Conservation (phyloP, 306 rosid genomes). For the Glycine latifolia region DNA sequence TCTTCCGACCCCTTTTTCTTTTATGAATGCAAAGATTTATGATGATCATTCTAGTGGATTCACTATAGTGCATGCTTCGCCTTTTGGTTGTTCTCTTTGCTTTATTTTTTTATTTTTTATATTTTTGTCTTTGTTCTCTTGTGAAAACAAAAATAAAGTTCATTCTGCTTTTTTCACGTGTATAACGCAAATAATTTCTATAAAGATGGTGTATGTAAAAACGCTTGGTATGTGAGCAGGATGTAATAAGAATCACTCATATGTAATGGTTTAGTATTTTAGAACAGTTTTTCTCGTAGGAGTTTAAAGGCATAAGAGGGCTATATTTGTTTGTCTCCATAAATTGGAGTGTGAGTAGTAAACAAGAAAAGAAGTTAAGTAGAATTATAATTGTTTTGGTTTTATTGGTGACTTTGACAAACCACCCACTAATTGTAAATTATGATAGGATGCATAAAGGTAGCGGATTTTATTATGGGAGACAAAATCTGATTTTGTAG, state of each 20-base stretch:
- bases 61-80: slow-evolving; percentile 69
- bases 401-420: slow-evolving; percentile 58
- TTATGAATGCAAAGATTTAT: slow-evolving; percentile 65
- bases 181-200: slow-evolving; percentile 47
- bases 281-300: slow-evolving; percentile 28
- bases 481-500: slow-evolving; percentile 82
- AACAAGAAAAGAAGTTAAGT: slow-evolving; percentile 36
- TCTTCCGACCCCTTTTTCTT: slow-evolving; percentile 55
- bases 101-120: background rate
- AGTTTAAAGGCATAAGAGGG: slow-evolving; percentile 32
- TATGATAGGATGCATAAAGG: slow-evolving; percentile 56
- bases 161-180: slow-evolving; percentile 71
- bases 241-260: slow-evolving; percentile 9
- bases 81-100: slow-evolving; percentile 62
- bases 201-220: slow-evolving; percentile 45
- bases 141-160: slow-evolving; percentile 53
- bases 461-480: slow-evolving; percentile 68
- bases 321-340: slow-evolving; percentile 43
- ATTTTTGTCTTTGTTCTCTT: slow-evolving; percentile 34
- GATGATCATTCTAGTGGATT: slow-evolving; percentile 75
- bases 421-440: slow-evolving; percentile 53
- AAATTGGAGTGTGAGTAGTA: slow-evolving; percentile 37
- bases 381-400: slow-evolving; percentile 41
- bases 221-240: slow-evolving; percentile 34
- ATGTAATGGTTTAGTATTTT: slow-evolving; percentile 34